Evolutionary conservation across 2,329 filamentous ascomycete genomes (phyloP).

Genomic region (Hypoxylon rubiginosum): DNA sequence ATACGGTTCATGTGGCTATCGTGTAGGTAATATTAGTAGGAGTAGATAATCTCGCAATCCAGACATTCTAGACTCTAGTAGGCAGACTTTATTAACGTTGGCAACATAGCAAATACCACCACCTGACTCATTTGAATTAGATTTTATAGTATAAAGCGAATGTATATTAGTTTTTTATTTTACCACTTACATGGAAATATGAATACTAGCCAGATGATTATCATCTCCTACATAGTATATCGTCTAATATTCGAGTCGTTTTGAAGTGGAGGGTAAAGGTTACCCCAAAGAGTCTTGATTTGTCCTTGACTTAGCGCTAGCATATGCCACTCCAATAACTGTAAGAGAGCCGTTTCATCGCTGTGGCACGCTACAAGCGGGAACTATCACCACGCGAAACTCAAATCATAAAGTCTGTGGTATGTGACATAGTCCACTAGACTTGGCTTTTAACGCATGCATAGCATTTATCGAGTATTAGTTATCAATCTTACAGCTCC

Average conservation of each 20-base stretch:
- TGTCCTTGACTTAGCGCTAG: background rate
- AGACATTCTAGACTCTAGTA: too few relatives aligned
- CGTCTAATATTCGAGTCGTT: background rate
- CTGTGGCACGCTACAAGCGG: constrained; percentile 2
- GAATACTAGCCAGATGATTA: too few relatives aligned
- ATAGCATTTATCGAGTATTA: background rate
- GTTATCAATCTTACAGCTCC: background rate
- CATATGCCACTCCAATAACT: background rate
- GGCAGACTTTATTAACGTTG: too few relatives aligned
- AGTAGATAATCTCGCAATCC: too few relatives aligned
- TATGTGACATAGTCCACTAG: background rate
- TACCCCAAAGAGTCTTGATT: background rate
- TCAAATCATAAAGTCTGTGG: background rate
- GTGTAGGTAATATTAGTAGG: too few relatives aligned
- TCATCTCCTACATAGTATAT: background rate
- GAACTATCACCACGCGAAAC: background rate
- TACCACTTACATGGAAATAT: too few relatives aligned
- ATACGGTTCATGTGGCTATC: too few relatives aligned
- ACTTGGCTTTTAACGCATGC: background rate
- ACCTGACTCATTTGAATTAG: too few relatives aligned
- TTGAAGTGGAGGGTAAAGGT: background rate
- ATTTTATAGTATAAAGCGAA: too few relatives aligned
- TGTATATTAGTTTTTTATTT: too few relatives aligned
- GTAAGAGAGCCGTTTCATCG: constrained; percentile 24
- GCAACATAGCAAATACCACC: too few relatives aligned